Evolutionary conservation across 2,329 filamentous ascomycete species (phyloP).

Genomic region (Colletotrichum magnum): DNA sequence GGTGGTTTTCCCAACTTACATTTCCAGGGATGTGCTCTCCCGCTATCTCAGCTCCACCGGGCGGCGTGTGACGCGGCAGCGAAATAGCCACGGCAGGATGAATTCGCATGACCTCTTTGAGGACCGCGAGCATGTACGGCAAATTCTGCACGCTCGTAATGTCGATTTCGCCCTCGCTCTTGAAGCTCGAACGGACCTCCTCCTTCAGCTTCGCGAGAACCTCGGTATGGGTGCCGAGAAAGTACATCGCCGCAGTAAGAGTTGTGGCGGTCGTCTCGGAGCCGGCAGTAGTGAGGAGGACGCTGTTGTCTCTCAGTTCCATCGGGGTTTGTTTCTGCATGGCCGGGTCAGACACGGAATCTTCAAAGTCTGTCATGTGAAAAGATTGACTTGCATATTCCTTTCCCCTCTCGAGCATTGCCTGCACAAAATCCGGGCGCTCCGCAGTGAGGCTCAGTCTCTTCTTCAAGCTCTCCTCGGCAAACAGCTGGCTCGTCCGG

Average conservation of each 20-base stretch:
- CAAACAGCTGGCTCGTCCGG: slow-evolving; percentile 7
- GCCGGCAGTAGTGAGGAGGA: slow-evolving; percentile 18
- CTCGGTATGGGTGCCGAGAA: background rate
- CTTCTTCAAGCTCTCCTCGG: slow-evolving; percentile 14
- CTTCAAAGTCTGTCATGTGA: too few species aligned
- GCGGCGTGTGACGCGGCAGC: too few species aligned
- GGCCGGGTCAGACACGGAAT: background rate
- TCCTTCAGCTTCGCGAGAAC: slow-evolving; percentile 44
- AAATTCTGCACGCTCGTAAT: slow-evolving; percentile 46
- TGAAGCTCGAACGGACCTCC: slow-evolving; percentile 54
- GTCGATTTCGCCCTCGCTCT: slow-evolving; percentile 49
- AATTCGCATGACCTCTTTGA: slow-evolving; percentile 56
- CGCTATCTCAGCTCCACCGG: too few species aligned
- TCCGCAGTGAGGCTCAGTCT: background rate
- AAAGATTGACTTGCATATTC: background rate
- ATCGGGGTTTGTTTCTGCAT: slow-evolving; percentile 25
- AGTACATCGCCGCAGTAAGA: slow-evolving; percentile 26
- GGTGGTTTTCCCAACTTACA: background rate
- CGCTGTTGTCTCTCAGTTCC: slow-evolving; percentile 34
- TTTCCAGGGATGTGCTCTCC: too few species aligned
- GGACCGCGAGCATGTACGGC: slow-evolving; percentile 51
- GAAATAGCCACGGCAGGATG: slow-evolving; percentile 47
- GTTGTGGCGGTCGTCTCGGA: slow-evolving; percentile 35
- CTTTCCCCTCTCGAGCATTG: slow-evolving; percentile 19
- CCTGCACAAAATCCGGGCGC: slow-evolving; percentile 32